Percentiles rank a stretch among this genome's conserved stretches.
Conservation (phyloP, 2,329 filamentous ascomycete genomes). For the Myriosclerotinia scirpicola region DNA sequence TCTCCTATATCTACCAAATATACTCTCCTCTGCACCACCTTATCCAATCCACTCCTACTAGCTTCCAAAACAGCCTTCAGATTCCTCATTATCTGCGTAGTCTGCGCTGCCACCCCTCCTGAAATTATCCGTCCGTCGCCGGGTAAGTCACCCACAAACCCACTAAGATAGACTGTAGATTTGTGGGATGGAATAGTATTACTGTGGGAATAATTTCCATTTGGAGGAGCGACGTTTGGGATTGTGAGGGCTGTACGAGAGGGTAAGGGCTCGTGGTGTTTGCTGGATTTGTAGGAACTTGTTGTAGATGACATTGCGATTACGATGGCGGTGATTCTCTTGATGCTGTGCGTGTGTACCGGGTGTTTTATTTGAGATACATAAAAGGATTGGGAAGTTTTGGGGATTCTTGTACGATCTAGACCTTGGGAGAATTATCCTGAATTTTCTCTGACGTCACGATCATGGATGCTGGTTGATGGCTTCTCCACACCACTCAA, state of each 20-base stretch:
- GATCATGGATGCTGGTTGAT: neutral
- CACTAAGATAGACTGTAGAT: constrained; percentile 18
- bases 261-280: neutral
- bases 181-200: neutral
- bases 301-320: constrained; percentile 12
- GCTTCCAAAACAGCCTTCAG: constrained; percentile 17
- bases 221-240: constrained; percentile 4
- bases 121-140: constrained; percentile 18
- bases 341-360: neutral
- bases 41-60: constrained; percentile 14
- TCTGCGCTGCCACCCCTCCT: constrained; percentile 5
- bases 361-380: neutral
- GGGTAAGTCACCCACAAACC: constrained; percentile 17
- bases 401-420: neutral
- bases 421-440: constrained; percentile 4
- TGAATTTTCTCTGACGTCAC: constrained; percentile 10
- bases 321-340: neutral
- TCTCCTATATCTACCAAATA: constrained; percentile 19
- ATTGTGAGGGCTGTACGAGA: constrained; percentile 19
- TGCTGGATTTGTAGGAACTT: constrained; percentile 7
- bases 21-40: constrained; percentile 19
- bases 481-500: constrained; percentile 7
- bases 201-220: constrained; percentile 16
- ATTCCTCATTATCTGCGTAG: constrained; percentile 21
- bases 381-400: neutral